Base-by-base conservation (phyloP, 192 early-diverging fungal species). In the Cladochytrium replicatum region DNA sequence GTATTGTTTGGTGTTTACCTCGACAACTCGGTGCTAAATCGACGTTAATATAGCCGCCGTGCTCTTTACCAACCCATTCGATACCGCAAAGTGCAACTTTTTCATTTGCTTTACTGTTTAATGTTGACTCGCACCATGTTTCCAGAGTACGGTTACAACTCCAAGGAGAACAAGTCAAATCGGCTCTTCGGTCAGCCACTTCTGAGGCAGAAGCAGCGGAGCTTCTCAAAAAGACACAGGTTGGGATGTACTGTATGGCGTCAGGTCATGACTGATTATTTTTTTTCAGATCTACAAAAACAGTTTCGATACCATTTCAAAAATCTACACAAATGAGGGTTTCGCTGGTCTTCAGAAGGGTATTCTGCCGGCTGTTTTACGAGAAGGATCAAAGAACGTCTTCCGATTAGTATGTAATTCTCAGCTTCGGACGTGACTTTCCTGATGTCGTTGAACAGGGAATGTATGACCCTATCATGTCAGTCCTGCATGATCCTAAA, bases 1-100 rank as follows among this genome's bases (percentile, higher is more conserved):
- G 34, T 13, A 37, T 13, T n/a, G 34, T 13, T 13, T 37, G 13
- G 13, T 37, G 34, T 37, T 37, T 37, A 13, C 17, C 13, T 13
- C 34, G 13, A 13, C 17, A 37, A 13, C 34, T n/a, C 13, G 17
- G 13, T 37, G 13, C 17, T 13, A 37, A 13, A 13, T 13, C 34
- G 13, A 13, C 34, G 13, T 37, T 37, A 37, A 13, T 13, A 2
- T 45, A 71, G 75, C 69, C 44, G 83, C 83, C 8, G 80, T 83
- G 22, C 60, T 85, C 41, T 85, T 85, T 57, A 85, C 83, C 39
- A 81, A 83, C 63, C 83, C 83, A 1, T 85, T 85, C 49, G 83
- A 85, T 43, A 85, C 83, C 34, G 83, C 79, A 59, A 84, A 85
- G 69, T 77, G 62, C 50, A 43, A 8, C 0, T 66, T 19, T 37